Evolutionary conservation across 129 eudicot genomes (phyloP).

Genomic region (Artemisia tridentata): DNA sequence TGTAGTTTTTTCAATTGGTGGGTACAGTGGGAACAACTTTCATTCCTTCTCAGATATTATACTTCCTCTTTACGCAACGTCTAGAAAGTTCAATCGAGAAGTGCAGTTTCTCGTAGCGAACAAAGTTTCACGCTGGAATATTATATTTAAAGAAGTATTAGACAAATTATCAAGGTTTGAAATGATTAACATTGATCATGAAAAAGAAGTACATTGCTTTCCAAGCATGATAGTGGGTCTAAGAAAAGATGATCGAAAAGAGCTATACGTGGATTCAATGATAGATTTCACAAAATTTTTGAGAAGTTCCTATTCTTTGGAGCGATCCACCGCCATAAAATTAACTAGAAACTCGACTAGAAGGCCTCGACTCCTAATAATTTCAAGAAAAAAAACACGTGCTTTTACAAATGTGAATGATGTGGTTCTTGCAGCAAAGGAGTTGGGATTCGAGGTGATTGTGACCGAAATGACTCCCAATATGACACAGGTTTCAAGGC

Average conservation of each 20-base stretch:
- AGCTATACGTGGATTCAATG: constrained; percentile 39
- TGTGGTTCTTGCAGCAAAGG: constrained; percentile 41
- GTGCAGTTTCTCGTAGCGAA: constrained; percentile 51
- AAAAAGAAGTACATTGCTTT: constrained; percentile 60
- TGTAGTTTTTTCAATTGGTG: constrained; percentile 64
- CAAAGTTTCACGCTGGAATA: constrained; percentile 33
- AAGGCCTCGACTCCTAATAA: constrained; percentile 55
- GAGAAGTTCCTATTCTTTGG: constrained; percentile 47
- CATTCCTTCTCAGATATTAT: constrained; percentile 60
- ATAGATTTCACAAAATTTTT: constrained; percentile 48
- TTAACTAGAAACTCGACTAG: not conserved
- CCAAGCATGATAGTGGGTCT: constrained; percentile 62
- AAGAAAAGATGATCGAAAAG: constrained; percentile 34
- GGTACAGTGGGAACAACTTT: constrained; percentile 63
- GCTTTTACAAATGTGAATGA: constrained; percentile 39
- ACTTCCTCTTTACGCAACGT: constrained; percentile 62
- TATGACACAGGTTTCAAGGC: constrained; percentile 27
- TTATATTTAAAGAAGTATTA: constrained; percentile 33
- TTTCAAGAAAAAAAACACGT: constrained; percentile 47
- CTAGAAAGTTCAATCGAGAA: constrained; percentile 38
- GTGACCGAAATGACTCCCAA: constrained; percentile 38
- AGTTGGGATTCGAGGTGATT: constrained; percentile 44
- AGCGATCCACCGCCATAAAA: constrained; percentile 33
- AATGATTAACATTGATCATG: constrained; percentile 48
- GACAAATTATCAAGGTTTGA: constrained; percentile 55